phyloP scores from a whole-genome alignment of 139 green algal genomes.

The Chlorella sp. region DNA sequence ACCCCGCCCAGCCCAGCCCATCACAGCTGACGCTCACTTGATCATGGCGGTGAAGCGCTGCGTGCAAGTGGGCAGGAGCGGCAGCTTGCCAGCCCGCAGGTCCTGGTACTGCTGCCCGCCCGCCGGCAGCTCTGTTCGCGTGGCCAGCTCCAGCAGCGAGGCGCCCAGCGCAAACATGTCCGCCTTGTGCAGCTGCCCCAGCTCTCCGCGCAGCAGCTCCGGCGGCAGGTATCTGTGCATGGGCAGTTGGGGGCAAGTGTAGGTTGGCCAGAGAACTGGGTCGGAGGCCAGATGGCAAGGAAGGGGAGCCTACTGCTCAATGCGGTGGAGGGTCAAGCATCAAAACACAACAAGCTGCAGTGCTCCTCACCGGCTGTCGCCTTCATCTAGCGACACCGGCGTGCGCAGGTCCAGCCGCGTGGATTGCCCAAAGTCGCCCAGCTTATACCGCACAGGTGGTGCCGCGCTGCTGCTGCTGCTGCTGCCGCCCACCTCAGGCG shows the following conservation, averaged over 20 bases:
- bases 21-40: conserved; percentile 30
- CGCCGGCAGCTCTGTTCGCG: conserved; percentile 58
- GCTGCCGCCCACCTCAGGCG: neutral
- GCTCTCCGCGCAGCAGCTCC: conserved; percentile 84
- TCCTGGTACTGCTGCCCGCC: conserved; percentile 63
- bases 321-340: too few species aligned
- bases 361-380: conserved; percentile 72
- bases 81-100: conserved; percentile 68
- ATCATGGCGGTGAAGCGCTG: conserved; percentile 62
- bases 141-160: conserved; percentile 86
- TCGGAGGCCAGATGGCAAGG: too few species aligned
- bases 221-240: conserved; percentile 81
- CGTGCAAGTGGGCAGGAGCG: conserved; percentile 64
- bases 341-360: too few species aligned
- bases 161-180: conserved; percentile 94
- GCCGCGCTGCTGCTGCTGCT: neutral
- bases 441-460: conserved; percentile 70
- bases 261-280: too few species aligned
- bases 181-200: conserved; percentile 74
- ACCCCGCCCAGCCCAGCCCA: neutral
- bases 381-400: conserved; percentile 61
- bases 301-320: too few species aligned
- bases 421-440: conserved; percentile 94
- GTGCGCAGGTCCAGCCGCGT: conserved; percentile 41
- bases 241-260: too few species aligned